phyloP scores from a whole-genome alignment of 331 rosid genomes.

The Quercus tomentella region DNA sequence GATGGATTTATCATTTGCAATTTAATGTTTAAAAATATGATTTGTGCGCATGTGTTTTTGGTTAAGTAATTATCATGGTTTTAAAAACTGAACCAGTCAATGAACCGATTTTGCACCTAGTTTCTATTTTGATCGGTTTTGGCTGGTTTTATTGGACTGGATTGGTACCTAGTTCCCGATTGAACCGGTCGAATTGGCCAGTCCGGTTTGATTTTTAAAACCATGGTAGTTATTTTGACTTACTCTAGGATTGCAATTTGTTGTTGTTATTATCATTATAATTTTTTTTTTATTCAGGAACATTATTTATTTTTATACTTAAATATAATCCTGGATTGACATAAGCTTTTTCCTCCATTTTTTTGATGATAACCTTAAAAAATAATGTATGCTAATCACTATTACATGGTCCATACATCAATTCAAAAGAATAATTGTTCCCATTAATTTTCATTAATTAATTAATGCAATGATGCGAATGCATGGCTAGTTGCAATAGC shows the following conservation, averaged over 20 bases:
- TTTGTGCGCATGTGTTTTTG: background rate
- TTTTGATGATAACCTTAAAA: background rate
- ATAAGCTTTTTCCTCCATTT: background rate
- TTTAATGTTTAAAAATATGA: background rate
- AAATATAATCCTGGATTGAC: background rate
- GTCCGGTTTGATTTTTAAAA: too few relatives aligned
- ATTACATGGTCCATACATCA: background rate
- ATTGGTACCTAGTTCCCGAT: rapidly evolving
- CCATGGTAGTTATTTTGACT: background rate
- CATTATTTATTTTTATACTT: too few relatives aligned
- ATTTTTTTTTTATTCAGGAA: too few relatives aligned
- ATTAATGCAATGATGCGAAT: background rate
- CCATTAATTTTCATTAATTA: too few relatives aligned
- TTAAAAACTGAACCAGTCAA: too few relatives aligned
- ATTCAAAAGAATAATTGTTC: background rate
- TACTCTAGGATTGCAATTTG: background rate
- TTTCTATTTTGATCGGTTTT: too few relatives aligned
- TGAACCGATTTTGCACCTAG: too few relatives aligned
- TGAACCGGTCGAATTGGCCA: rapidly evolving
- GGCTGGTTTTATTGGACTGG: too few relatives aligned
- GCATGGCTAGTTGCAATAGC: background rate
- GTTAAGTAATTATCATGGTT: background rate
- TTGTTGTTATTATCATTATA: too few relatives aligned
- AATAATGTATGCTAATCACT: background rate
- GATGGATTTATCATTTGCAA: background rate